These are phyloP conservation scores for Globisporangium heterothallicum DNA, from an alignment of 352 stramenopile genomes.

Conservation along the genomic window DNA sequence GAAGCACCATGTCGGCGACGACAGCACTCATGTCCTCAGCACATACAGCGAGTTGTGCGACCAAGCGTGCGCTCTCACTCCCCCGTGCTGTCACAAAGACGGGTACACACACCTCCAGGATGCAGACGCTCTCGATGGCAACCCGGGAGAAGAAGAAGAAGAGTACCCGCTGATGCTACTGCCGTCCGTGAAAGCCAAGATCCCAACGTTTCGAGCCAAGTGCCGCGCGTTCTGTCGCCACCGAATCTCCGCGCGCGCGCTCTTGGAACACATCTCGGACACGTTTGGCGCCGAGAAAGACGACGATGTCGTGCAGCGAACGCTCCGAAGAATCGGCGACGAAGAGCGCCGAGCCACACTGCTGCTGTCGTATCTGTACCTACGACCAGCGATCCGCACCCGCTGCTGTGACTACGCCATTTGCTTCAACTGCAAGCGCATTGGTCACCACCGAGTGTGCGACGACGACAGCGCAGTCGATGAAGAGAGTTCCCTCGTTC, in stretches of 20 bases:
- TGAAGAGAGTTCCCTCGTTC: slow-evolving; percentile 22
- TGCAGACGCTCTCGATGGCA: not conserved
- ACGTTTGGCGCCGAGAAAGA: slow-evolving; percentile 11
- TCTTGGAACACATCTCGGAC: slow-evolving; percentile 17
- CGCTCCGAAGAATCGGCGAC: slow-evolving; percentile 24
- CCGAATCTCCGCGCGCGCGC: slow-evolving; percentile 10
- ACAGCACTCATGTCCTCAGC: not conserved
- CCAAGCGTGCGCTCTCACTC: slow-evolving; percentile 18
- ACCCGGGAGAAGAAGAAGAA: not conserved
- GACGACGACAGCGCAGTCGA: slow-evolving; percentile 18
- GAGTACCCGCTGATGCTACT: slow-evolving; percentile 8
- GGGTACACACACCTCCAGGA: slow-evolving; percentile 31
- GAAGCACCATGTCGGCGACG: not conserved
- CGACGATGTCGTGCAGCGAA: slow-evolving; percentile 10
- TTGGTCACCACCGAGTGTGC: slow-evolving; percentile 24
- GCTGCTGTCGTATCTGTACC: slow-evolving; percentile 31
- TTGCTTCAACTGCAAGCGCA: slow-evolving; percentile 54
- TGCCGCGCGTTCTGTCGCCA: slow-evolving; percentile 20
- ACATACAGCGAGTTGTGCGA: slow-evolving; percentile 19
- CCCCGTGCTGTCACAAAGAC: slow-evolving; percentile 26
- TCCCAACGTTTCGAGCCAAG: slow-evolving; percentile 11
- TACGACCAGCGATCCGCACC: slow-evolving; percentile 22
- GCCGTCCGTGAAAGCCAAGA: slow-evolving; percentile 9
- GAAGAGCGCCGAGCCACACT: slow-evolving; percentile 33
- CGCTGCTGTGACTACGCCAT: slow-evolving; percentile 31